Base-by-base conservation (phyloP, 768 basidiomycete species). In the Boletus rubescentipes region DNA sequence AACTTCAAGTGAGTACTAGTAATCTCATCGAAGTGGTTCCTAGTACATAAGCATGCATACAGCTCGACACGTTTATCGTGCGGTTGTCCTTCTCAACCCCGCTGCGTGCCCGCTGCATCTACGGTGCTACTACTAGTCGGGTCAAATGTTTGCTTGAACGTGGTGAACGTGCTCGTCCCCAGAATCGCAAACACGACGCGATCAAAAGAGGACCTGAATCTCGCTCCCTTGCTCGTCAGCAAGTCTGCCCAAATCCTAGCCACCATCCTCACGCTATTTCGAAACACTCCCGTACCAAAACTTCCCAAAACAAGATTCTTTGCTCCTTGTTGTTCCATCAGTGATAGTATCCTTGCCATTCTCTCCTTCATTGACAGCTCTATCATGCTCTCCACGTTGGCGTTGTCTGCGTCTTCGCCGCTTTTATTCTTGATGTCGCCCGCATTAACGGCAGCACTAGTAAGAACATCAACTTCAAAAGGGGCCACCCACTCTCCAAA, bases 201-300 rank as follows among this genome's bases (percentile, higher is more conserved):
- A 48, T 83, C 77, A 64, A 91, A 91, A 0, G 79, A 77, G 29
- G 73, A 55, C 55, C 70, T 67, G 65, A 85, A 91, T n/a, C 82
- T 73, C 29, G 83, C 79, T 1, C 71, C 74, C 6, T 76, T 70
- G 3, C 64, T 70, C 4, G 69, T 70, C 40, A 91, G 68, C 29
- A 88, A 68, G 49, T 88, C 82, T 41, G 76, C 79, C 84, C 89
- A 91, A 40, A 85, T 76, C 32, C 66, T 70, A 6, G 85, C 87
- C 15, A 91, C 77, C 46, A 77, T 71, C 38, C 69, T 64, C 21
- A 88, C 79, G 32, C 77, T 72, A 68, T 91, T 91, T 51, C 74
- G 75, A 70, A 90, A 91, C 3, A 86, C 88, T 3, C 89, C 89
- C 1, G 89, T 90, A 12, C 89, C 89, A 66, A 87, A 91, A 60